Evolutionary conservation across 176 grass and related monocot species (phyloP).

Genomic region (Musa acuminata): DNA sequence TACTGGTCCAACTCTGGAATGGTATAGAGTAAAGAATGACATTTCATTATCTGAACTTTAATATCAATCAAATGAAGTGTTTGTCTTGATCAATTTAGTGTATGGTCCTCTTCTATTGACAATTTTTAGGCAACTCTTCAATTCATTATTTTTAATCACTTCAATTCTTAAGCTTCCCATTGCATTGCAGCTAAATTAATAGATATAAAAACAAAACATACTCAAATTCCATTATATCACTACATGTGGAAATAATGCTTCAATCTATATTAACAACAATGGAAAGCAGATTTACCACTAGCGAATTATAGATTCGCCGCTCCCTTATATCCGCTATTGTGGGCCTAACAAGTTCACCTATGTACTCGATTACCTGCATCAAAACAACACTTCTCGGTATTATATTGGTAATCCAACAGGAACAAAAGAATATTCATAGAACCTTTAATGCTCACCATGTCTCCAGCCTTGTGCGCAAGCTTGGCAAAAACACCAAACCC

Average conservation of each 20-base stretch:
- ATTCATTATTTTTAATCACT: background rate
- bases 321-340: slow-evolving; percentile 89
- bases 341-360: slow-evolving; percentile 92
- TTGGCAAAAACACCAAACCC: slow-evolving; percentile 97
- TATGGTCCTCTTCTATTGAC: background rate
- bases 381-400: background rate
- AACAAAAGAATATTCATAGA: background rate
- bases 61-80: background rate
- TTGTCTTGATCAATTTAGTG: background rate
- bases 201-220: background rate
- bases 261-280: slow-evolving; percentile 2
- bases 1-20: background rate
- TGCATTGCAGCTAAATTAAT: background rate
- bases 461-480: slow-evolving; percentile 86
- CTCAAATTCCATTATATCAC: background rate
- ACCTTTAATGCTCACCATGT: slow-evolving; percentile 56
- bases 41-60: background rate
- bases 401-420: background rate
- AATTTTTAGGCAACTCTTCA: no score
- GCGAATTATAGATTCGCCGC: slow-evolving; percentile 66
- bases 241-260: background rate
- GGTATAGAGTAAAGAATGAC: no score
- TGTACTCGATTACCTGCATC: slow-evolving; percentile 87
- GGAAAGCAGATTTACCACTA: slow-evolving; percentile 48
- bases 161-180: background rate